A percentile compares a stretch with the other conserved stretches of the same genome.
These are phyloP conservation scores for Petunia hybrid DNA, from an alignment of 305 asterid genomes.

Conservation along the genomic window DNA sequence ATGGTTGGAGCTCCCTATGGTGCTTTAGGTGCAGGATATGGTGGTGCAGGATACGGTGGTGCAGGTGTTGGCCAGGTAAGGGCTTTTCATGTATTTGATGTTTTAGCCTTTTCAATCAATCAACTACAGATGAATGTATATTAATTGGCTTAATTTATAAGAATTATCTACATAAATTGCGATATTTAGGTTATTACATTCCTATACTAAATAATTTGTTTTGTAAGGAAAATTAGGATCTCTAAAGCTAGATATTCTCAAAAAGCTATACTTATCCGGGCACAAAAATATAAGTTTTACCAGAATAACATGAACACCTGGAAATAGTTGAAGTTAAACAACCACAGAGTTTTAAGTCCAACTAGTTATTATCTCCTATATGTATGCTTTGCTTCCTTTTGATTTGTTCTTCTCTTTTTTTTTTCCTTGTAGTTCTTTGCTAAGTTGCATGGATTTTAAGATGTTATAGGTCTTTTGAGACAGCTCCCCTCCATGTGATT, in stretches of 20 bases:
- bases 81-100: constrained; percentile 26
- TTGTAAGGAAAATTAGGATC: background rate
- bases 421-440: background rate
- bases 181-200: constrained; percentile 5
- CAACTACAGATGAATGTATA: background rate
- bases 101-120: background rate
- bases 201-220: background rate
- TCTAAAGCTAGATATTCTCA: background rate
- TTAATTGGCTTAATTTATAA: background rate
- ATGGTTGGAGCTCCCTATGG: constrained; percentile 85
- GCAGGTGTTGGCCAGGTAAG: constrained; percentile 82
- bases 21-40: constrained; percentile 67
- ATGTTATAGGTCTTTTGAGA: background rate
- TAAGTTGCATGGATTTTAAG: background rate
- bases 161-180: background rate
- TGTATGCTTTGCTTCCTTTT: constrained; percentile 17
- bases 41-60: constrained; percentile 60
- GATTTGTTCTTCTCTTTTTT: background rate
- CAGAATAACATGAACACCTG: background rate
- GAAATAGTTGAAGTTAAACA: background rate
- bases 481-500: background rate
- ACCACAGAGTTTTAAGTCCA: background rate
- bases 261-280: background rate
- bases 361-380: background rate
- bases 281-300: background rate